Percentiles rank a stretch among this genome's conserved stretches.
Conservation (phyloP, 208 protist species). For the Angomonas ambiguus region DNA sequence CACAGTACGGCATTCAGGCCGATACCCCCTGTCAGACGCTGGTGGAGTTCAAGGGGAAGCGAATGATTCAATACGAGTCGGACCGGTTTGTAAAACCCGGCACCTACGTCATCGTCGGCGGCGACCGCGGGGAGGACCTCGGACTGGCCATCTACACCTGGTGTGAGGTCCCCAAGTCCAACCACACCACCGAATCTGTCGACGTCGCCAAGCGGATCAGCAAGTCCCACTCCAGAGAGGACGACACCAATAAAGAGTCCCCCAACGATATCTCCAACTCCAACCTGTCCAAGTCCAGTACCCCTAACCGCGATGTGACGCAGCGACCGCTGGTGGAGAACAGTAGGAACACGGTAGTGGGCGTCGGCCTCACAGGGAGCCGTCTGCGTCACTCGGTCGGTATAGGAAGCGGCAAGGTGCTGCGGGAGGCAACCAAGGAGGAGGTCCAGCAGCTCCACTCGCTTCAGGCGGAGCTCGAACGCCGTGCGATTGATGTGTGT, state of each 20-base stretch:
- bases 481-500: conserved; percentile 76
- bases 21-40: conserved; percentile 74
- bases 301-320: neutral
- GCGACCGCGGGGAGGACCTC: conserved; percentile 85
- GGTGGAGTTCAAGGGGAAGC: conserved; percentile 88
- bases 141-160: conserved; percentile 82
- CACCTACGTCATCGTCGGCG: conserved; percentile 80
- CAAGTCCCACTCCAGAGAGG: neutral
- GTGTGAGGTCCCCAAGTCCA: conserved; percentile 45
- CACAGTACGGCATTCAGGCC: conserved; percentile 43
- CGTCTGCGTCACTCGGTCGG: conserved; percentile 57
- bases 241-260: neutral
- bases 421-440: conserved; percentile 48
- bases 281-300: neutral
- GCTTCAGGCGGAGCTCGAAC: conserved; percentile 77
- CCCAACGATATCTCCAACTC: neutral
- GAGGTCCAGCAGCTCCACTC: conserved; percentile 71
- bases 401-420: conserved; percentile 70
- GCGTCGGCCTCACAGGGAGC: conserved; percentile 55
- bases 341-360: conserved; percentile 26
- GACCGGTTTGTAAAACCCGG: conserved; percentile 64
- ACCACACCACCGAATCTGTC: neutral
- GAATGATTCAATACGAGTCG: conserved; percentile 82
- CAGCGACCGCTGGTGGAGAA: neutral
- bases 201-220: neutral